Conservation (phyloP, 2,329 filamentous ascomycete species). For the Periconia sp. region DNA sequence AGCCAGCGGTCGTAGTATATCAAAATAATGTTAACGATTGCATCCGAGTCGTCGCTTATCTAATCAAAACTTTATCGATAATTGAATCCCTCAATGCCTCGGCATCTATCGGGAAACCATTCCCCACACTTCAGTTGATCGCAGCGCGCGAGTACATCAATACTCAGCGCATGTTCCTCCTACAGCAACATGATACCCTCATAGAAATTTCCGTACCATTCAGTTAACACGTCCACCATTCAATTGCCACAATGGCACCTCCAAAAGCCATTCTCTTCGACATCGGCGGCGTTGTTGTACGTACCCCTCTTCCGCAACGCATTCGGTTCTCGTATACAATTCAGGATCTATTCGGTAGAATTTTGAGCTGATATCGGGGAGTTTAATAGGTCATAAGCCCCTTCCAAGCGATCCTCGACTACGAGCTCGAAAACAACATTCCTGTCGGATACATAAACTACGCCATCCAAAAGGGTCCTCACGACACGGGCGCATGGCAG, state of each 20-base stretch:
- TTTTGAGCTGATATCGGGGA: too few relatives aligned
- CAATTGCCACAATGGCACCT: constrained; percentile 6
- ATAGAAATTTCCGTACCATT: not conserved
- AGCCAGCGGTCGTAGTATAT: too few relatives aligned
- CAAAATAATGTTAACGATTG: too few relatives aligned
- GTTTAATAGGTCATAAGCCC: constrained; percentile 88
- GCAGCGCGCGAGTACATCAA: constrained; percentile 5
- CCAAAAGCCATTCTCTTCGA: constrained; percentile 72
- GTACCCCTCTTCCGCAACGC: constrained; percentile 46
- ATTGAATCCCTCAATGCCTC: constrained; percentile 3
- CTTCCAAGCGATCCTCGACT: constrained; percentile 91
- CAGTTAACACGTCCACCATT: too few relatives aligned
- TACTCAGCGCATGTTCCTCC: not conserved
- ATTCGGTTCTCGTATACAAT: not conserved
- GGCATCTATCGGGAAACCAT: constrained; percentile 11
- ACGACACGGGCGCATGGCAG: constrained; percentile 81
- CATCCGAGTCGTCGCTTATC: too few relatives aligned
- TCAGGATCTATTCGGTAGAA: too few relatives aligned
- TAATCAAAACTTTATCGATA: constrained; percentile 8
- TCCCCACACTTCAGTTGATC: constrained; percentile 2
- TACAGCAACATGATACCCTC: constrained; percentile 1
- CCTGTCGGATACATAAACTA: constrained; percentile 91
- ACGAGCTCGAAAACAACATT: constrained; percentile 77
- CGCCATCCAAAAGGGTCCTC: constrained; percentile 79
- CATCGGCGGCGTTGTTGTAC: constrained; percentile 95